Conservation (phyloP, 768 basidiomycete species). For the Cystofilobasidium capitatum region DNA sequence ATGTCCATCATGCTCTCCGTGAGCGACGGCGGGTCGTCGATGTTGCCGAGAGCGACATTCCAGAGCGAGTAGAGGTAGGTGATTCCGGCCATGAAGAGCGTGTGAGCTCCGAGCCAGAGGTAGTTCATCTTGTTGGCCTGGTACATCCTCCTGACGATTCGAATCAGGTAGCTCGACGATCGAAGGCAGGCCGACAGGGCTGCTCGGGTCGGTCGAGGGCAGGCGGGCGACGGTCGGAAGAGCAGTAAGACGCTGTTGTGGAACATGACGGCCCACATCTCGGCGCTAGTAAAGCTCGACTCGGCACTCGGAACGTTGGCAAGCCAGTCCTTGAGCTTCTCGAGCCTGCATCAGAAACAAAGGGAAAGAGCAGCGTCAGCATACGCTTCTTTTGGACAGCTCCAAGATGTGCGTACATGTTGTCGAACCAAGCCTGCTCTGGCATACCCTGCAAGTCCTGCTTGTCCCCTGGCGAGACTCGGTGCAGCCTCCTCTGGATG, state of each 20-base stretch:
- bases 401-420: constrained; percentile 22
- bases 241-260: constrained; percentile 40
- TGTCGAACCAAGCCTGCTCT: constrained; percentile 37
- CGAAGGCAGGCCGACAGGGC: constrained; percentile 39
- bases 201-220: constrained; percentile 37
- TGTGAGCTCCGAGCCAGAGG: constrained; percentile 20
- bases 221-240: constrained; percentile 39
- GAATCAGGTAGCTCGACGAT: constrained; percentile 40
- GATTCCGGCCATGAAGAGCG: constrained; percentile 32
- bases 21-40: constrained; percentile 35
- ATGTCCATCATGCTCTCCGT: constrained; percentile 39
- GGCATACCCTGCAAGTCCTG: constrained; percentile 23
- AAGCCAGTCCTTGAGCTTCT: constrained; percentile 38
- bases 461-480: constrained; percentile 32
- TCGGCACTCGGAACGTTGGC: constrained; percentile 38
- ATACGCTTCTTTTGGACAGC: no score
- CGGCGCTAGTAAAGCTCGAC: constrained; percentile 35
- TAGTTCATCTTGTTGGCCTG: constrained; percentile 40
- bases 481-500: constrained; percentile 37
- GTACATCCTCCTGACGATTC: constrained; percentile 40
- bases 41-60: constrained; percentile 39
- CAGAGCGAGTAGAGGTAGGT: constrained; percentile 40
- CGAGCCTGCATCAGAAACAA: no score
- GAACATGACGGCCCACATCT: constrained; percentile 40
- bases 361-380: no score